These are phyloP conservation scores for Gaeumannomyces sp. DNA, from an alignment of 2,329 filamentous ascomycete genomes.

Conservation along the genomic window DNA sequence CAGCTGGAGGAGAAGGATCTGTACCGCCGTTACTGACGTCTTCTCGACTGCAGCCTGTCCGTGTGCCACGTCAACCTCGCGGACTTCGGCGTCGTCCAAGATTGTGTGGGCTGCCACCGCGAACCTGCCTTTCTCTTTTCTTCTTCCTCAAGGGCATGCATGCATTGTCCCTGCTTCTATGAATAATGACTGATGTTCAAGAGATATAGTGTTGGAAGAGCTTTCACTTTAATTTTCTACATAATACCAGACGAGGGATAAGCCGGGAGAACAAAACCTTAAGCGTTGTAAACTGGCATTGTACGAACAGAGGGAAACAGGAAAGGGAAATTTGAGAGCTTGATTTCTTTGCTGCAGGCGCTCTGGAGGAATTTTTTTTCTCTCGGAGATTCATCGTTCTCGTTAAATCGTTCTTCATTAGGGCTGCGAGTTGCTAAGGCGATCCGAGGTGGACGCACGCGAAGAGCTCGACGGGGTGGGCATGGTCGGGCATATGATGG, in stretches of 20 bases:
- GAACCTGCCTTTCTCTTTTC: background rate
- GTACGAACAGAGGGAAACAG: background rate
- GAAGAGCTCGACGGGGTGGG: no score
- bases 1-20: background rate
- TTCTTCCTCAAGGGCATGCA: background rate
- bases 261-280: background rate
- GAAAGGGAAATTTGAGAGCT: background rate
- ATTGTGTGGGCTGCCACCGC: background rate
- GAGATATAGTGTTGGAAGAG: background rate
- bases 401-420: slow-evolving; percentile 1
- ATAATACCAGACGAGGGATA: background rate
- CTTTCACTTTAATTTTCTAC: background rate
- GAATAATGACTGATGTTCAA: background rate
- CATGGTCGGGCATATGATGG: background rate
- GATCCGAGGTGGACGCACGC: no score
- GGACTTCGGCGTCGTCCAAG: no score
- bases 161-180: background rate
- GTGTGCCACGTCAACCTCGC: background rate
- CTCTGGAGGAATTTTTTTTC: background rate
- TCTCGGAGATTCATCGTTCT: background rate
- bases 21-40: background rate
- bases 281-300: background rate
- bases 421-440: background rate
- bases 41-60: background rate
- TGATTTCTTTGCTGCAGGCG: background rate